Conservation (phyloP, 2,329 filamentous ascomycete species). For the Thyridium curvatum region DNA sequence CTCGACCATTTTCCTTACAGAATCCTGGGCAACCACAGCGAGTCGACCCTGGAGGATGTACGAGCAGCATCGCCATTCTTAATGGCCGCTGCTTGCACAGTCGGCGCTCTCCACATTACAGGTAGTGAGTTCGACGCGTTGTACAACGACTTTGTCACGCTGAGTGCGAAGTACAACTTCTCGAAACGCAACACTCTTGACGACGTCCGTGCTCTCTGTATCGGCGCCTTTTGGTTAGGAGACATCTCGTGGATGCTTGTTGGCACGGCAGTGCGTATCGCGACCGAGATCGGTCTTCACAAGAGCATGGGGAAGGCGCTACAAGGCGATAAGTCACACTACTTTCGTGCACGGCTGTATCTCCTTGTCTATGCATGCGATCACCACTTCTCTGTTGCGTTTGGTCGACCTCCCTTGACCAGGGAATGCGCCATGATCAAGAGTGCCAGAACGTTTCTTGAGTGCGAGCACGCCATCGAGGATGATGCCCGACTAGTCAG, state of each 20-base stretch:
- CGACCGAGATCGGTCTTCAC: conserved; percentile 57
- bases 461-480: conserved; percentile 5
- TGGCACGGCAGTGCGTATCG: conserved; percentile 51
- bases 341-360: neutral
- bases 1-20: conserved; percentile 5
- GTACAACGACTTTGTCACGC: neutral
- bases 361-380: neutral
- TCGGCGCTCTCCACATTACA: conserved; percentile 3
- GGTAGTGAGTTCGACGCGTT: neutral
- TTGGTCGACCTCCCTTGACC: conserved; percentile 10
- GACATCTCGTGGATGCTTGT: conserved; percentile 18
- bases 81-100: conserved; percentile 1
- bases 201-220: conserved; percentile 4
- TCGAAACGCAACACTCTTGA: conserved; percentile 1
- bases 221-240: conserved; percentile 5
- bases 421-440: conserved; percentile 1
- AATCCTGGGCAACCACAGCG: conserved; percentile 1
- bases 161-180: conserved; percentile 1
- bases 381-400: neutral
- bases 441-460: conserved; percentile 1
- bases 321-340: neutral
- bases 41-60: conserved; percentile 1
- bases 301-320: neutral
- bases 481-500: conserved; percentile 10
- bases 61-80: conserved; percentile 1